Evolutionary conservation across 1,284 basidiomycete genomes (phyloP), one percentile per base, ranked within the genome.

Genomic region (Heterobasidion annosum): DNA sequence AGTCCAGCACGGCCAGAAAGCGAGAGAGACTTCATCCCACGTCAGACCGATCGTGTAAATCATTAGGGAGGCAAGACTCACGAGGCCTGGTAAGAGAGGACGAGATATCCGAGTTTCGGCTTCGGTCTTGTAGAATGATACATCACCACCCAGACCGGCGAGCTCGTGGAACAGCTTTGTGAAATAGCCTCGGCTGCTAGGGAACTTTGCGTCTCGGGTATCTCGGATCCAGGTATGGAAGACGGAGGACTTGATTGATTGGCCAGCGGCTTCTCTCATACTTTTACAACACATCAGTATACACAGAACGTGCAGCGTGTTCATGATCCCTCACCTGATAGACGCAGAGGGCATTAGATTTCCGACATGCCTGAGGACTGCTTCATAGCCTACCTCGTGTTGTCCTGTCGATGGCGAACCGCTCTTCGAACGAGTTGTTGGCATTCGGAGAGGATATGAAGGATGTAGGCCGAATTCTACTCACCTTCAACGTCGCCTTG

Each of bases 331-430:
- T 57, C 59, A 91, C 90, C 86, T 89, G 34, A 93, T 75, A 3
- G 91, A 93, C 13, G 93, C 93, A 1, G 78, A 76, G 1, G 88
- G 83, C 1, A 78, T 72, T 18, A 97, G 76, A 50, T 79, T 76
- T 10, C 82, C 77, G 33, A 97, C 78, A 58, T 91, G 83, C 50
- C 94, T 76, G 54, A 88, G 68, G 1, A 89, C 82, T 34, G 83
- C 83, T 65, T 96, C 91, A 62, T 95, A 96, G 5, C 83, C 80
- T 25, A 93, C 60, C 64, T 93, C 88, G 64, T 94, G 89, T 45
- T 75, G 69, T 1, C 90, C 88, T 61, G 62, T 70, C 47, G 58
- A 61, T 16, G 69, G 68, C 55, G 65, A 65, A 32, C 73, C 73
- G 48, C 66, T 76, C 78, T 80, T 57, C 40, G 53, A 3, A 34